Conservation (phyloP, 139 green algal genomes). For the Desmodesmus armatus region DNA sequence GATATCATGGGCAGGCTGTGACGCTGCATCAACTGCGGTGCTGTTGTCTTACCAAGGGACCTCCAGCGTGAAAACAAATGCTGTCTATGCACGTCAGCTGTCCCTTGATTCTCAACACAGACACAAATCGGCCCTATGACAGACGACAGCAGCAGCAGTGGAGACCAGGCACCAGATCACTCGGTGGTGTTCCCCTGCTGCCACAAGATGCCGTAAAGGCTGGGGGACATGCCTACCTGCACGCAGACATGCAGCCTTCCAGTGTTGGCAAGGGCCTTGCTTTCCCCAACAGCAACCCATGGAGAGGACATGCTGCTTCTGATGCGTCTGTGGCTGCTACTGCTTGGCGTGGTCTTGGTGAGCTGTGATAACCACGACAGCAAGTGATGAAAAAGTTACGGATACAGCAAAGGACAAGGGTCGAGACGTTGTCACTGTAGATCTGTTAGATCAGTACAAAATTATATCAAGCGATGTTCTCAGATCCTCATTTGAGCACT, state of each 20-base stretch:
- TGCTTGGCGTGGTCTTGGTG: no score
- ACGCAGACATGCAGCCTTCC: constrained; percentile 18
- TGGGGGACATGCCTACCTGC: not conserved
- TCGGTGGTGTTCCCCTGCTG: not conserved
- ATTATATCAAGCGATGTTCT: no score
- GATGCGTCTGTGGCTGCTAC: not conserved
- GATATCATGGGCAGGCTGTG: no score
- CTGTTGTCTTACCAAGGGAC: constrained; percentile 59
- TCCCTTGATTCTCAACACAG: constrained; percentile 49
- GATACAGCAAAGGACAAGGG: not conserved
- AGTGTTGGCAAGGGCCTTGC: not conserved
- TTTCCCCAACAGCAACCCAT: not conserved
- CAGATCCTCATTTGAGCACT: no score
- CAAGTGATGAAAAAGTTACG: not conserved
- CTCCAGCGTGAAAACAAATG: constrained; percentile 72
- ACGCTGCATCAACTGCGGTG: not conserved
- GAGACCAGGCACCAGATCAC: not conserved
- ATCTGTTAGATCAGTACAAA: no score
- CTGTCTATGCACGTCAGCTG: constrained; percentile 65
- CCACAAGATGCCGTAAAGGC: not conserved
- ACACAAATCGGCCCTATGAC: constrained; percentile 65
- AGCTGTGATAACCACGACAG: no score
- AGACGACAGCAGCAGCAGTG: not conserved
- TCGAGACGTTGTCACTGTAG: no score
- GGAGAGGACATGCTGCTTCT: no score